phyloP scores from a whole-genome alignment of 2,329 filamentous ascomycete species.

The Stachybotrys chartarum region DNA sequence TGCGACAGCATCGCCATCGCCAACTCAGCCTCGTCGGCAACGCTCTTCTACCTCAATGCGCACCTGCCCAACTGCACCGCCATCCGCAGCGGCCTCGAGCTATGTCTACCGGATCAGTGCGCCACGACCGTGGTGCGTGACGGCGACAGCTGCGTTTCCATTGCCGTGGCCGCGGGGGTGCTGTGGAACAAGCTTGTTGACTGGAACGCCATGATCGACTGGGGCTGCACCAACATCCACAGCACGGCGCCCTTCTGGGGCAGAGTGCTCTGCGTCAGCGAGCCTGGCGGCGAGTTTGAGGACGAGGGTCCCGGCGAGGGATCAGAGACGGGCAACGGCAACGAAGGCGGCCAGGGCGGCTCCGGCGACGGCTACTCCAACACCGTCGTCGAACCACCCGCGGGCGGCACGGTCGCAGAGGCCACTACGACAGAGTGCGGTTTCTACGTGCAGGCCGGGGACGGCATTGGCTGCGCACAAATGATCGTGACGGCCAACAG shows the following conservation, averaged over 20 bases:
- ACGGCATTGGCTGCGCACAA: not conserved
- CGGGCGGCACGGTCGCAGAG: constrained; percentile 1
- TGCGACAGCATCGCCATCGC: constrained; percentile 10
- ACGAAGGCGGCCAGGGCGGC: constrained; percentile 2
- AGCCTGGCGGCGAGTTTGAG: constrained; percentile 2
- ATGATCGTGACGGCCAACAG: constrained; percentile 1
- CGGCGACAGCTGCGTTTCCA: constrained; percentile 2
- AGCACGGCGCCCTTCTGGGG: constrained; percentile 8
- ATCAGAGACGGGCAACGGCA: not conserved
- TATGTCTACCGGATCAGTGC: constrained; percentile 8
- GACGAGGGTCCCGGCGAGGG: not conserved
- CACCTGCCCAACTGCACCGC: constrained; percentile 6
- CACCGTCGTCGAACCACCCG: not conserved
- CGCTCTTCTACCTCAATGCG: constrained; percentile 11
- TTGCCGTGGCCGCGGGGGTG: constrained; percentile 2
- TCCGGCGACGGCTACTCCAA: not conserved
- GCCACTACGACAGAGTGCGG: constrained; percentile 5
- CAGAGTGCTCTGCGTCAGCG: constrained; percentile 6
- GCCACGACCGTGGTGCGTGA: constrained; percentile 3
- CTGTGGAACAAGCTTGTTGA: not conserved
- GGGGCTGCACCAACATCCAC: constrained; percentile 6
- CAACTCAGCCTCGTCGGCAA: constrained; percentile 7
- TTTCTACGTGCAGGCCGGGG: constrained; percentile 2
- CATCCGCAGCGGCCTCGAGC: constrained; percentile 5
- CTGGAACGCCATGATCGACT: constrained; percentile 6